Evolutionary conservation across 164 flowering plant species (phyloP).

Genomic region (Aristolochia contorta): DNA sequence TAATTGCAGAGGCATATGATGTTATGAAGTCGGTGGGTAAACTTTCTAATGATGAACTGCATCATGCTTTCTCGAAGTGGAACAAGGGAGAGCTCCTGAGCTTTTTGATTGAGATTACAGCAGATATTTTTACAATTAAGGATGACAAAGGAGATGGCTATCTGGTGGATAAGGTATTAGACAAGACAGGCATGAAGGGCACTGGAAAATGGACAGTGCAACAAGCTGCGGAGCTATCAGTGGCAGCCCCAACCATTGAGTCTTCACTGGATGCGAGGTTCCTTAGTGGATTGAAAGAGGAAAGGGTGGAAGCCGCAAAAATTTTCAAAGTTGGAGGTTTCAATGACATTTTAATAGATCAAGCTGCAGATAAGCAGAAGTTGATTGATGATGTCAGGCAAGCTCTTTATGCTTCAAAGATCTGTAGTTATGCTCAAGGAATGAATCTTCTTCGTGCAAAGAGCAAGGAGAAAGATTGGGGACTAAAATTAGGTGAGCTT

Average conservation of each 20-base stretch:
- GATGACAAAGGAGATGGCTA: constrained; percentile 61
- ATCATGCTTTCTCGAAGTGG: constrained; percentile 49
- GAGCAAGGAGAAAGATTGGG: constrained; percentile 68
- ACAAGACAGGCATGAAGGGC: constrained; percentile 80
- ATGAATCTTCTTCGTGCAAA: constrained; percentile 76
- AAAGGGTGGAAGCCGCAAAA: constrained; percentile 52
- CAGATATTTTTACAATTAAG: constrained; percentile 52
- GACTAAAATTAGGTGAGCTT: constrained; percentile 55
- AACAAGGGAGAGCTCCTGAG: constrained; percentile 70
- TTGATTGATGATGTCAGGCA: constrained; percentile 63
- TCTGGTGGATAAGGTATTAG: constrained; percentile 70
- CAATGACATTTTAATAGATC: constrained; percentile 33
- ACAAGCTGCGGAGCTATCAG: constrained; percentile 72
- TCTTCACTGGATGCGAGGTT: constrained; percentile 57
- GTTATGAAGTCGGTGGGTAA: constrained; percentile 58
- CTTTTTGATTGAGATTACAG: constrained; percentile 70
- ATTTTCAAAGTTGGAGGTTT: constrained; percentile 46
- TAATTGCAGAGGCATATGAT: constrained; percentile 67
- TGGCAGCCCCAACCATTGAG: constrained; percentile 69
- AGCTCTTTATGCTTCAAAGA: constrained; percentile 70
- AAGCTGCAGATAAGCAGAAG: constrained; percentile 42
- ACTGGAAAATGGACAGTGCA: constrained; percentile 85
- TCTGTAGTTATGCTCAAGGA: constrained; percentile 76
- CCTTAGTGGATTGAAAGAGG: constrained; percentile 65
- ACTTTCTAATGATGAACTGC: constrained; percentile 50